phyloP scores from a whole-genome alignment of 2,329 filamentous ascomycete genomes.

The Akanthomyces dipterigenus region DNA sequence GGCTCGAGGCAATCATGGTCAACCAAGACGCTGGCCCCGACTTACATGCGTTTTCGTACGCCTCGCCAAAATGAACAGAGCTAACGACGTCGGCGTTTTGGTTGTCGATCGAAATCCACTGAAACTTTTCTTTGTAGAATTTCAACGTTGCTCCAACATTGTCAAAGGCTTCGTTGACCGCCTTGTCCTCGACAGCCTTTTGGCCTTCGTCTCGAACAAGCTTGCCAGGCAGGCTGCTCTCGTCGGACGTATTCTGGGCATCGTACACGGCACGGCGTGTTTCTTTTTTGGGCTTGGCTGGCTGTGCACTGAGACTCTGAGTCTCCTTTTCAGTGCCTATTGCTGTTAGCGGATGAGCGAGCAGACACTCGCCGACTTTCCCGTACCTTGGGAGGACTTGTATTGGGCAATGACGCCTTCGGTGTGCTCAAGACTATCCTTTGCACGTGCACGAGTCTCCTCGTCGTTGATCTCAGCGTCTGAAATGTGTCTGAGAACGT shows the following conservation, averaged over 20 bases:
- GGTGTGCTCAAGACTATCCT: constrained; percentile 33
- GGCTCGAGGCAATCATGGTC: neutral
- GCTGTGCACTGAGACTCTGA: neutral
- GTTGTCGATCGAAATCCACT: constrained; percentile 47
- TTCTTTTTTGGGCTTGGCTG: constrained; percentile 14
- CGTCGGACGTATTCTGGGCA: constrained; percentile 30
- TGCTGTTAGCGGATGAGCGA: constrained; percentile 1
- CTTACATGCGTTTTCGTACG: constrained; percentile 46
- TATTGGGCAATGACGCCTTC: constrained; percentile 22
- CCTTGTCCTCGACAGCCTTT: constrained; percentile 30
- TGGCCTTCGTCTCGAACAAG: constrained; percentile 38
- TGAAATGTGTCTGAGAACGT: constrained; percentile 32
- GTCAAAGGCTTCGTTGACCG: constrained; percentile 43
- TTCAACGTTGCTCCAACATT: constrained; percentile 42
- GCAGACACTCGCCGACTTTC: no score
- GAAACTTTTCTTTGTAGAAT: constrained; percentile 43
- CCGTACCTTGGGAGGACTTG: constrained; percentile 22
- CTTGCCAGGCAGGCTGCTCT: constrained; percentile 34
- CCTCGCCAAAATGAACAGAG: constrained; percentile 44
- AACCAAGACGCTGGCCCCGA: neutral
- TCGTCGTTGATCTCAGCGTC: constrained; percentile 33
- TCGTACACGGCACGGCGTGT: constrained; percentile 40
- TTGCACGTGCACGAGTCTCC: constrained; percentile 29
- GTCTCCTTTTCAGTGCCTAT: constrained; percentile 14
- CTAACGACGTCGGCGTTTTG: constrained; percentile 41